These are phyloP conservation scores for Penicillium cataractarum DNA, from an alignment of 495 filamentous ascomycete genomes.

Conservation along the genomic window DNA sequence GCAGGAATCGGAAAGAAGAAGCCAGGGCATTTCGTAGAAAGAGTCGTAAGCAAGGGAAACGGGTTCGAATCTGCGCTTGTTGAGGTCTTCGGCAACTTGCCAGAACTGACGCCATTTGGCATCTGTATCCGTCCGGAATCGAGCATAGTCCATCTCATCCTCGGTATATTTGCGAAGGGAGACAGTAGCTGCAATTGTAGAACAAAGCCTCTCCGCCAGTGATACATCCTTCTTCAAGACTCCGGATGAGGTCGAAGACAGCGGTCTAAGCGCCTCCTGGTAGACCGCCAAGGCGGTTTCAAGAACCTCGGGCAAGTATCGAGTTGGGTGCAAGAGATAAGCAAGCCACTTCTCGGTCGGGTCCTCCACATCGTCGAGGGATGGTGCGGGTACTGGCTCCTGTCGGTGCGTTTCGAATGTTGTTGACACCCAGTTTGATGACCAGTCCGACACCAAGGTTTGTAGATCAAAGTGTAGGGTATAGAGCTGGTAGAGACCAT, in stretches of 20 bases:
- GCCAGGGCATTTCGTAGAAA: slow-evolving; percentile 73
- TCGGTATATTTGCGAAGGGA: slow-evolving; percentile 60
- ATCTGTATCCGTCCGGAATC: slow-evolving; percentile 70
- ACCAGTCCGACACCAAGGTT: slow-evolving; percentile 60
- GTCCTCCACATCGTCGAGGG: slow-evolving; percentile 64
- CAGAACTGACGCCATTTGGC: slow-evolving; percentile 90
- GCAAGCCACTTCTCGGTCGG: slow-evolving; percentile 52
- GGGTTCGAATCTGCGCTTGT: slow-evolving; percentile 80
- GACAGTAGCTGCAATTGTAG: slow-evolving; percentile 66
- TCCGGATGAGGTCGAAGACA: slow-evolving; percentile 35
- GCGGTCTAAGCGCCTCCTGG: slow-evolving; percentile 57
- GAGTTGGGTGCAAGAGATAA: slow-evolving; percentile 80
- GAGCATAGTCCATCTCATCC: slow-evolving; percentile 71
- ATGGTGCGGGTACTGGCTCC: slow-evolving; percentile 52
- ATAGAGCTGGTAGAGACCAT: slow-evolving; percentile 76
- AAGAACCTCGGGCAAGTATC: slow-evolving; percentile 74
- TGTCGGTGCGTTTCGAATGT: slow-evolving; percentile 64
- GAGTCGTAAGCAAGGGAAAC: slow-evolving; percentile 75
- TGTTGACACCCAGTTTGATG: slow-evolving; percentile 71
- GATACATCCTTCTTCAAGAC: slow-evolving; percentile 51
- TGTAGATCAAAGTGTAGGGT: slow-evolving; percentile 60
- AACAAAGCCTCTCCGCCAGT: slow-evolving; percentile 69
- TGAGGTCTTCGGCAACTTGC: slow-evolving; percentile 80
- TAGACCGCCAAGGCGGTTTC: slow-evolving; percentile 81
- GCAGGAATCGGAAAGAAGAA: slow-evolving; percentile 77